Base-by-base conservation (phyloP, 352 stramenopile genomes). In the Globisporangium cylindrosporum region DNA sequence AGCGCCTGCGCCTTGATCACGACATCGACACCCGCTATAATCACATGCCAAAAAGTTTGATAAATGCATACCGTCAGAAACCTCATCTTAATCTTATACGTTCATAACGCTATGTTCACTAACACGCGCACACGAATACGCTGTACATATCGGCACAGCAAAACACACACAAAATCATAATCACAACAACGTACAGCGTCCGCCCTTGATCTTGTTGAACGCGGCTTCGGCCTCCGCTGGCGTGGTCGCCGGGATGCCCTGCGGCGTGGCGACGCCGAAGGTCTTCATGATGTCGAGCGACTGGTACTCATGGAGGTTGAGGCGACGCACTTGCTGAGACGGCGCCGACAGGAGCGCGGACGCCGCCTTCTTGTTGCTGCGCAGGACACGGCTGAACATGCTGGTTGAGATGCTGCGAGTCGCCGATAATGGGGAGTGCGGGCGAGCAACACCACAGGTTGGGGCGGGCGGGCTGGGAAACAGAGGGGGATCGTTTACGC, bases 1-100 rank as follows among this genome's bases (percentile, higher is more conserved):
- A 99, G 90, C 41, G 99, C 97, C 90, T 99, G 97, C 20, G 96
- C 94, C 78, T 97, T 97, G 82, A 99, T 98, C 69, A 99, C 95
- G 29, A 98, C 91, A 70, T 98, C 95, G 54, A 93, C 91, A 25
- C 77, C 78, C 29, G 80, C 84, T 92, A 65, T 27, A n/a, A 24
- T 8, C 46, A 22, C 1, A 51, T 7, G 12, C 12, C 25, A 48
- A 25, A 1, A 29, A 18, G 15, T n/a, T 22, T 46, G 3, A 49
- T 29, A 60, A 49, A 27, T 46, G n/a, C 0, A 14, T 5, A 48
- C 1, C 56, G 56, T 61, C n/a, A 61, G 56, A 34, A 29, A 46
- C 27, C 2, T 25, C 54, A 34, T 24, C 24, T 2, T 59, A 12
- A 14, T 22, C 12, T 5, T 4, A 58, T 24, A 0, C 49, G 14